phyloP scores from a whole-genome alignment of 176 grass and related monocot species.

The Triticum urartu region DNA sequence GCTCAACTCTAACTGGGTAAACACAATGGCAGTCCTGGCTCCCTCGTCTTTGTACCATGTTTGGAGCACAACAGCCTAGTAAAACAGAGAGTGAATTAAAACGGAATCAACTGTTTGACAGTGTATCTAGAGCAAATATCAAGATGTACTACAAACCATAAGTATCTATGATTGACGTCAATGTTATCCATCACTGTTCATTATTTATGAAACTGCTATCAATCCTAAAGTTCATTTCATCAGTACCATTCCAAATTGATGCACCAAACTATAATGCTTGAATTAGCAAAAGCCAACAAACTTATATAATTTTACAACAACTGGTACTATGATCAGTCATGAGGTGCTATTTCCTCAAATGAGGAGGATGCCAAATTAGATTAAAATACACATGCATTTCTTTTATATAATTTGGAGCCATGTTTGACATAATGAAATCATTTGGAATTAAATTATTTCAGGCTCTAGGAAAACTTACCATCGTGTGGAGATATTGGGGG shows the following conservation, averaged over 20 bases:
- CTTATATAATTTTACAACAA: neutral
- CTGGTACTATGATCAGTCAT: neutral
- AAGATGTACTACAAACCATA: neutral
- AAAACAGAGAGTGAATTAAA: conserved; percentile 15
- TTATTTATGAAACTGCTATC: neutral
- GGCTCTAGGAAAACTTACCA: conserved; percentile 44
- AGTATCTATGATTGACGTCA: neutral
- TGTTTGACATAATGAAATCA: conserved; percentile 14
- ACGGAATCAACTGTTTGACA: neutral
- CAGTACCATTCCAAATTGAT: neutral
- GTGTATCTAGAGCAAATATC: neutral
- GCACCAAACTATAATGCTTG: conserved; percentile 3
- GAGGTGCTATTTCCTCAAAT: neutral
- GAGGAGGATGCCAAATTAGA: neutral
- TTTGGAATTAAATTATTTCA: conserved; percentile 16
- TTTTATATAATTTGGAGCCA: conserved; percentile 11
- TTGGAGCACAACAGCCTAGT: conserved; percentile 80
- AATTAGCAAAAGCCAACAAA: neutral
- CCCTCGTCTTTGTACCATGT: conserved; percentile 74
- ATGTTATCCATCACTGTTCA: neutral
- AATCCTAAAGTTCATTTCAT: neutral
- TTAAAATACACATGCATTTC: neutral
- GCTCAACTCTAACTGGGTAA: conserved; percentile 88
- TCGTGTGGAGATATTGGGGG: conserved; percentile 64
- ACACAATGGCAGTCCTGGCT: conserved; percentile 73